Base-by-base conservation (phyloP, 2,329 filamentous ascomycete genomes). In the Davidsoniella eucalypti region DNA sequence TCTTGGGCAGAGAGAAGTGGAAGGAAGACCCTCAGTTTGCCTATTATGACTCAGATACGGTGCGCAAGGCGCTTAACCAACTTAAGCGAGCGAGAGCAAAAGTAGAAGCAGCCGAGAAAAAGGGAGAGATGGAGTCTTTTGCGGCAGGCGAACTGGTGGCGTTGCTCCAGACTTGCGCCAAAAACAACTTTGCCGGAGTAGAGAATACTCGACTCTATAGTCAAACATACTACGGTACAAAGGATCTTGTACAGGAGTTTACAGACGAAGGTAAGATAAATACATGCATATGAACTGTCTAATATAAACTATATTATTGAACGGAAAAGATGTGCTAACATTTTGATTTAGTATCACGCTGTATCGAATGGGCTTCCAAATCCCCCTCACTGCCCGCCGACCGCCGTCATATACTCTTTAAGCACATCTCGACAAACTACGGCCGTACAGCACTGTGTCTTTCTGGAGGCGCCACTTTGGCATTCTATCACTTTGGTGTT, bases 151-250 rank as follows among this genome's bases (percentile, higher is more conserved):
- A 92, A 50, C 70, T 98, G 50, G 82, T 80, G 54, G 73, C 74
- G 1, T 66, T 96, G 53, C 69, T 93, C 17, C 87, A 94, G 67
- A 86, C 85, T 12, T 96, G 88, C 61, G 83, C 95, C 58, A 98
- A 95, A 73, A 94, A 88, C 65, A 96, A 98, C 61, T 98, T 96
- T 65, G 87, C 86, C 16, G 92, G 92, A 0, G 81, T 94, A 12
- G 92, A 98, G 64, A 96, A 94, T 59, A 80, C 90, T 8, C 76
- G 87, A 50, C 67, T 98, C n/a, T 98, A 98, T 63, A 94, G 86
- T 59, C 88, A 96, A 67, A 94, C 90, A 2, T 98, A 98, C 62
- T 94, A 87, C 58, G 92, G 92, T 29, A 96, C 92, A n/a, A 98
- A 98, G 65, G 78, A 92, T 54, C 66, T 95, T 56, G 85, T 94